Evolutionary conservation across 1,284 basidiomycete species (phyloP).

Genomic region (Naganishia sp.): DNA sequence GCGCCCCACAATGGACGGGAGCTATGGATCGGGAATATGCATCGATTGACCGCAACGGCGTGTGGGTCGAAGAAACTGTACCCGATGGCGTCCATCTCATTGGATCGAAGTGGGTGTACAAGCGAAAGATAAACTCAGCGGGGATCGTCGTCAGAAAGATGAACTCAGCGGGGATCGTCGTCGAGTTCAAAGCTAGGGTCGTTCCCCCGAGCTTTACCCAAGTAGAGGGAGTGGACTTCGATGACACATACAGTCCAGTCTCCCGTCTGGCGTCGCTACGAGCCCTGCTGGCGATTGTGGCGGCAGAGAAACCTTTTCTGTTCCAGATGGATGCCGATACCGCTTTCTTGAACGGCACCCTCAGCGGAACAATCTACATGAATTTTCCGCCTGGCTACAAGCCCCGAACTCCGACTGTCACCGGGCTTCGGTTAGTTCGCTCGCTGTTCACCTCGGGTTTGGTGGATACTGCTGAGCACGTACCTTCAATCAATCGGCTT

Average conservation of each 20-base stretch:
- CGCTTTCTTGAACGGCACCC: conserved; percentile 44
- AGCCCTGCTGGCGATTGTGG: conserved; percentile 53
- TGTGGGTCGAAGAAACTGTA: too few relatives aligned
- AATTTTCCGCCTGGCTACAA: conserved; percentile 40
- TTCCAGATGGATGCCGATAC: too few relatives aligned
- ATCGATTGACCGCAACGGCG: too few relatives aligned
- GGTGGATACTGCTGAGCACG: conserved; percentile 50
- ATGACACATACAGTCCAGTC: conserved; percentile 56
- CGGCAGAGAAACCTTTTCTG: conserved; percentile 24
- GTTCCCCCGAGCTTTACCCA: conserved; percentile 46
- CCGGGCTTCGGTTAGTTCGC: conserved; percentile 40
- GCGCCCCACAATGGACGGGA: too few relatives aligned
- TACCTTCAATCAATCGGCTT: conserved; percentile 50
- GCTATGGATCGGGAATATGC: too few relatives aligned
- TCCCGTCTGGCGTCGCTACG: conserved; percentile 52
- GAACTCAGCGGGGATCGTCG: conserved; percentile 36
- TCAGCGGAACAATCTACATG: conserved; percentile 55
- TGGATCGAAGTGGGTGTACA: too few relatives aligned
- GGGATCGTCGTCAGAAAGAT: conserved; percentile 38
- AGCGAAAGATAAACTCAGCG: conserved; percentile 27
- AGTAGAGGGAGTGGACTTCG: conserved; percentile 53
- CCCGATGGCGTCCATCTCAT: too few relatives aligned
- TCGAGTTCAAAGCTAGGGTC: conserved; percentile 46
- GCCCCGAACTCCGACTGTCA: conserved; percentile 4
- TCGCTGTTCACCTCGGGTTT: conserved; percentile 46